These are phyloP conservation scores for Russula abietina DNA, from an alignment of 768 basidiomycete species.

Conservation along the genomic window DNA sequence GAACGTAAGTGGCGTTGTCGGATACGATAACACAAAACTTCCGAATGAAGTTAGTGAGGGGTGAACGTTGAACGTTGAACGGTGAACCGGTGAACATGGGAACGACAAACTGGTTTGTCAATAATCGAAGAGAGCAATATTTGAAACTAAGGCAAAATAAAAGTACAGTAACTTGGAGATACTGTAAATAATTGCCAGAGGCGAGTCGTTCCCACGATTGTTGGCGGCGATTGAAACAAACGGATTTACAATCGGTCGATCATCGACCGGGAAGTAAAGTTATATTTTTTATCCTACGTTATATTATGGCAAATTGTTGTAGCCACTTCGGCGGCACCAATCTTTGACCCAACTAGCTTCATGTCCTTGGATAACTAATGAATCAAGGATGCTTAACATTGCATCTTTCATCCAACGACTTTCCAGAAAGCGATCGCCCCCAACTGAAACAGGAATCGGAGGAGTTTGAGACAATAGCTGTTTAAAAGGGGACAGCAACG, in stretches of 20 bases:
- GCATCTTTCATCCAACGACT: constrained; percentile 30
- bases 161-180: no score
- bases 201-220: no score
- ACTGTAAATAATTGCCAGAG: no score
- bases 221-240: no score
- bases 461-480: constrained; percentile 28
- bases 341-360: constrained; percentile 7
- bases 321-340: constrained; percentile 21
- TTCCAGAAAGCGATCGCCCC: constrained; percentile 30
- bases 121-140: background rate
- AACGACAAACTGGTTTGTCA: background rate
- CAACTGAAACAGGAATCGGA: constrained; percentile 13
- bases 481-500: constrained; percentile 40
- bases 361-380: background rate
- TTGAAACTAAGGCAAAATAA: background rate
- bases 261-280: no score
- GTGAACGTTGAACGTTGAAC: no score
- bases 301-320: background rate
- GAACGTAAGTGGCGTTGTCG: background rate
- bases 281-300: background rate
- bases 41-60: background rate
- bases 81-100: background rate
- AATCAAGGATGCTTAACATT: constrained; percentile 2
- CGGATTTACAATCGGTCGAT: background rate
- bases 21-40: background rate